Evolutionary conservation across 2,329 filamentous ascomycete genomes (phyloP), one percentile per base, ranked within the genome.

Genomic region (Claviceps sp.): DNA sequence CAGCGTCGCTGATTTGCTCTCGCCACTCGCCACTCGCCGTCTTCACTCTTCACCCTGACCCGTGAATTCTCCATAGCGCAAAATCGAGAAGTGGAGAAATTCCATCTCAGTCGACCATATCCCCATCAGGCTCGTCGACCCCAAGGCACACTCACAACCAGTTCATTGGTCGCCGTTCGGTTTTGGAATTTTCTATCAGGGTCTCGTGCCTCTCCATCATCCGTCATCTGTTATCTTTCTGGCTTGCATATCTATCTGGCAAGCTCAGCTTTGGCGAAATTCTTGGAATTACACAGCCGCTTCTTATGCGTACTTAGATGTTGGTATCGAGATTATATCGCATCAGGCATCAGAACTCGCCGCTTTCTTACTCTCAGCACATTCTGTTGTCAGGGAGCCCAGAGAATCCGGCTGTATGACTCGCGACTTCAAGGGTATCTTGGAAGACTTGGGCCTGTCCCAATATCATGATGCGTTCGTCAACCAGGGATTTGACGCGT

Each of bases 401-500:
- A 40, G 9, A 46, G 24, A 54, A 56, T 51, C 56, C 56, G 60
- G 52, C 62, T 63, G 58, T 55, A 71, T 71, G 70, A 79, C 75
- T 75, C 70, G 69, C 57, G 76, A 80, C 66, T 72, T 93, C 61
- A 78, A 74, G 58, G 68, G 74, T 40, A 77, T 84, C 58, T 81
- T 91, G 64, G 76, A 79, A 69, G 84, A 86, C 74, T 74, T 91
- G 73, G 86, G 86, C 64, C 76, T 93, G 66, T 74, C 79, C 69
- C 85, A 89, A 68, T 91, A 93, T 70, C 77, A 86, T 54, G 75
- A 83, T 58, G 70, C 74, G 52, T 86, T 93, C 60, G 65, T 87
- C 44, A 80, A 86, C 50, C 86, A 91, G 67, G 87, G 87, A 3
- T 93, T 93, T 65, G 87, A 93, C 65, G 81, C 82, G 11, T 91